Base-by-base conservation (phyloP, 73 alveolate genomes). In the Breviolum minutum region DNA sequence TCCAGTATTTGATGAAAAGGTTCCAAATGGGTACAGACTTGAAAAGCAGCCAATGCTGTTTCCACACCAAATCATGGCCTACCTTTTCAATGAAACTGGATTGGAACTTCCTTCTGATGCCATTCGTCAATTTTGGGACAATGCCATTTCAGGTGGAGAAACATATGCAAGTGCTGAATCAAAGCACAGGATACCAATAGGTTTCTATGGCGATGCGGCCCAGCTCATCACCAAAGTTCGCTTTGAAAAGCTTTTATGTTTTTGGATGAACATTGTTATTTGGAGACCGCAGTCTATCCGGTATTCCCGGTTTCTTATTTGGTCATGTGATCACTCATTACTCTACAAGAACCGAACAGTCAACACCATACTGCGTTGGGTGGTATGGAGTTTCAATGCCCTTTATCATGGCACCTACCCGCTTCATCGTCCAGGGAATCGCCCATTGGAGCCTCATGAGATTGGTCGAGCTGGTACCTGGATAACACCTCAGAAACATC, bases 141-240 rank as follows among this genome's bases (percentile, higher is more conserved):
- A 61, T 82, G 91, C 91, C 9, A 54, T 54, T 60, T 48, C 48
- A 2, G 74, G 63, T 82, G 91, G 91, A 0, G 91, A 82, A 61
- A 70, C 61, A 6, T 82, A 60, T 24, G 73, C 74, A 5, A 7
- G 61, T 60, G 69, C 40, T 7, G 91, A 82, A 16, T 17, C 74
- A 19, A 54, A 60, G 74, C 60, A 82, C 8, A 16, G 73, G 0
- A 27, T 79, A 0, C 91, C 91, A 14, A 4, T 82, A 54, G 91
- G 91, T 3, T 9, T 82, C 26, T 82, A 82, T 24, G 91, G 91
- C 5, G 91, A 82, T 54, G 74, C 76, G 0, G 91, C 91, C 26
- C 89, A 54, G 10, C 30, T 80, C 4, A 32, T 54, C 27, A 80
- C 89, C 5, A 80, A 40, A n/a, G 64, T 40, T 6, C 26, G 69